Base-by-base conservation (phyloP, 1,139 yeast genomes). In the Pichia sp. region DNA sequence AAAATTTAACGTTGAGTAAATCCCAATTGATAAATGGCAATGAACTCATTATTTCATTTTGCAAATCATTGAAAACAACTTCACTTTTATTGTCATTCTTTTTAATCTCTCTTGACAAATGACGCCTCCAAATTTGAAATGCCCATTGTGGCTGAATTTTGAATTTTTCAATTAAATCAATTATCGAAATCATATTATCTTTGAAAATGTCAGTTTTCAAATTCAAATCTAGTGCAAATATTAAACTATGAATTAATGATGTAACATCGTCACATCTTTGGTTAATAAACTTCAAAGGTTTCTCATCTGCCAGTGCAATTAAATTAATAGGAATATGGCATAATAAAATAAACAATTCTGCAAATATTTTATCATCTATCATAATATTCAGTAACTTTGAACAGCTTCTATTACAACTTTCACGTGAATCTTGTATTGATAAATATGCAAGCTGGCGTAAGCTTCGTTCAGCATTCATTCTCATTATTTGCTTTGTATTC, bases 91-190 rank as follows among this genome's bases (percentile, higher is more conserved):
- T 43, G 8, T 52, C 53, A 40, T 44, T 54, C 9, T 43, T n/a
- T 41, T 51, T 54, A 35, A 60, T 51, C 8, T 51, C 47, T 34
- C 66, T 44, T 40, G 54, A 60, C 43, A 76, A 62, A 42, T 63
- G 62, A 29, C 73, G 71, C 59, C 97, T 75, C 95, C 96, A 87
- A 1, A 88, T 61, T 53, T 84, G 88, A 66, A 85, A 88, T 0
- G 83, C 83, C 87, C 92, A 85, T 35, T 75, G 73, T 0, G 81
- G 71, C 3, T 80, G 73, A 3, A 89, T 73, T 3, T 75, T 72
- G 58, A 74, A 84, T 1, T 71, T 67, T 7, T 63, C 58, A 7
- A 75, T 64, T 41, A 89, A 68, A 5, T 71, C 74, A 2, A 69
- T 64, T 28, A 83, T 63, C 0, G 81, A 64, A 2, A 76, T 56